phyloP scores from a whole-genome alignment of 345 rosid genomes.

The Syzygium oleosum region DNA sequence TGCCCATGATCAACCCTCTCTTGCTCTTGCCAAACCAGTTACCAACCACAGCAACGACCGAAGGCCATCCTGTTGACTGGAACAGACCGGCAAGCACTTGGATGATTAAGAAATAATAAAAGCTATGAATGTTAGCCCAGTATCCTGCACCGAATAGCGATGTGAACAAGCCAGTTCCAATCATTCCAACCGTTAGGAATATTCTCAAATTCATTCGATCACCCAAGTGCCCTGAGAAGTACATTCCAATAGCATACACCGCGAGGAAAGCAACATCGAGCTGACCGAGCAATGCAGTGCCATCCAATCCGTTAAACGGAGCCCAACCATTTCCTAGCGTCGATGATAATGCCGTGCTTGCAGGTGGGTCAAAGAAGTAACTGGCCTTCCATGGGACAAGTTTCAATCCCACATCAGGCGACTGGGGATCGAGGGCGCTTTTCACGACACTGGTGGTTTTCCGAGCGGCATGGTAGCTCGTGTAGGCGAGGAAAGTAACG shows the following conservation, averaged over 20 bases:
- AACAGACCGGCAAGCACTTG: constrained; percentile 79
- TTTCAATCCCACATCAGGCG: constrained; percentile 26
- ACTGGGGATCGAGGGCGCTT: constrained; percentile 74
- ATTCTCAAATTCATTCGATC: constrained; percentile 79
- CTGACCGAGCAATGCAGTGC: constrained; percentile 75
- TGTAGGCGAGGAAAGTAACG: constrained; percentile 71
- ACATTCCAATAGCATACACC: constrained; percentile 80
- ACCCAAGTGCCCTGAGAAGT: constrained; percentile 84
- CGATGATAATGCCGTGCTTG: constrained; percentile 14
- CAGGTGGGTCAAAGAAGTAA: constrained; percentile 13
- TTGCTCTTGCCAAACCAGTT: constrained; percentile 92
- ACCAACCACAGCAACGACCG: constrained; percentile 90
- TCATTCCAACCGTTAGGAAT: constrained; percentile 76
- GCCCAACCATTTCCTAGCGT: constrained; percentile 68
- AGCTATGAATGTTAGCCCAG: constrained; percentile 69
- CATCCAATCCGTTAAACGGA: constrained; percentile 65
- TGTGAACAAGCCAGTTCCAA: constrained; percentile 81
- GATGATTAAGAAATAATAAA: constrained; percentile 55
- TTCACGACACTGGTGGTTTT: constrained; percentile 93
- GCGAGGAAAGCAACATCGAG: constrained; percentile 82
- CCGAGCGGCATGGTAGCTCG: constrained; percentile 78
- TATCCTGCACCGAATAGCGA: constrained; percentile 74
- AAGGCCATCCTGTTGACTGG: constrained; percentile 99
- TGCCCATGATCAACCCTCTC: constrained; percentile 92
- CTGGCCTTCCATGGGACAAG: constrained; percentile 21